Evolutionary conservation across 495 filamentous ascomycete species (phyloP).

Genomic region (Oleoguttula mirabilis): DNA sequence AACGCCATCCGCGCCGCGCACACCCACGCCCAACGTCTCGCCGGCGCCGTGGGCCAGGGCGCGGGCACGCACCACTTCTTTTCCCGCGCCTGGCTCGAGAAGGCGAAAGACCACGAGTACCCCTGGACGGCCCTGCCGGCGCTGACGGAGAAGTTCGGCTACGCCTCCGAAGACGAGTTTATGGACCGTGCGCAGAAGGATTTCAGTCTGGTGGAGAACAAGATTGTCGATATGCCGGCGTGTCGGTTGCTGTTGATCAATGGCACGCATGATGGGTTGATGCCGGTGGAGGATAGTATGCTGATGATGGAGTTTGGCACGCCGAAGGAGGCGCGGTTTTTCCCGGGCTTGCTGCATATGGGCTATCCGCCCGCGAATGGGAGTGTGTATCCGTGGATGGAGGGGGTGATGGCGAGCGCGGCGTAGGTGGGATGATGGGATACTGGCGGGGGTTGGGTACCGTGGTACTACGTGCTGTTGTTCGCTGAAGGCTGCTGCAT

Average conservation of each 20-base stretch:
- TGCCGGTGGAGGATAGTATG: constrained; percentile 65
- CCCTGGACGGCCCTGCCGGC: constrained; percentile 42
- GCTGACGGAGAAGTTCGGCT: constrained; percentile 49
- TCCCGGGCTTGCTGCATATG: constrained; percentile 20
- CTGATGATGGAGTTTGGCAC: constrained; percentile 57
- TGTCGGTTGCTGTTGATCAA: constrained; percentile 51
- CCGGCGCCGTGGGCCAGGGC: constrained; percentile 54
- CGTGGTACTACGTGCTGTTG: no score
- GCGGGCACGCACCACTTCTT: constrained; percentile 62
- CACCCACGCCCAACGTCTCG: constrained; percentile 46
- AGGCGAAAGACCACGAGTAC: constrained; percentile 60
- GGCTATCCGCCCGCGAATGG: constrained; percentile 19
- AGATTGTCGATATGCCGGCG: constrained; percentile 46
- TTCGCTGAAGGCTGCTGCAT: no score
- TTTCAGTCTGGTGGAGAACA: constrained; percentile 59
- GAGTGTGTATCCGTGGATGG: constrained; percentile 23
- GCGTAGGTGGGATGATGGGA: no score
- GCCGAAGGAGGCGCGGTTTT: constrained; percentile 54
- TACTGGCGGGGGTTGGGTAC: no score
- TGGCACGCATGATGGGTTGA: constrained; percentile 57
- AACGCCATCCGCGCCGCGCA: constrained; percentile 61
- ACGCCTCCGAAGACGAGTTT: constrained; percentile 44
- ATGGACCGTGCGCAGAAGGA: constrained; percentile 47
- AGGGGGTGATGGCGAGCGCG: constrained; percentile 21
- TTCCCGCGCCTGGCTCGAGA: constrained; percentile 49